phyloP scores from a whole-genome alignment of 345 rosid species.

The Murraya koenigii region DNA sequence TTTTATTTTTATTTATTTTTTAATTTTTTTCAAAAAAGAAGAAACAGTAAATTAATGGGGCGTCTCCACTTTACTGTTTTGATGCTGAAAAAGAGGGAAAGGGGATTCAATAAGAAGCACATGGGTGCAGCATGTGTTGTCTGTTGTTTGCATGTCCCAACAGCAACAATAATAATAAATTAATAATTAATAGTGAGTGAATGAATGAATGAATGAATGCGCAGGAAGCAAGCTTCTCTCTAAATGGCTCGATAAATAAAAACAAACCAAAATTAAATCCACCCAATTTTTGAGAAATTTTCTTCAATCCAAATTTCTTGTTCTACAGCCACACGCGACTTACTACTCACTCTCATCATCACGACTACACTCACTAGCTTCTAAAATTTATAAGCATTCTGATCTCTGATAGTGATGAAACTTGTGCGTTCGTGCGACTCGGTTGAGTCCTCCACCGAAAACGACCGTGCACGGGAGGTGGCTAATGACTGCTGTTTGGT shows the following conservation, averaged over 20 bases:
- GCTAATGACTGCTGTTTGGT: background rate
- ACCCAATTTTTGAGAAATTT: background rate
- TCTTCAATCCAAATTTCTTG: background rate
- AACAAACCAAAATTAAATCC: background rate
- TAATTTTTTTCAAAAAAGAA: too few relatives aligned
- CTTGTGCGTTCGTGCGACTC: conserved; percentile 30
- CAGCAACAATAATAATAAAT: background rate
- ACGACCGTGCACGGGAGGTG: background rate
- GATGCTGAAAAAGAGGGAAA: conserved; percentile 8
- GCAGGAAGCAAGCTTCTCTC: conserved; percentile 17
- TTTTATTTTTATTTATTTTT: too few relatives aligned
- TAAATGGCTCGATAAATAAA: background rate
- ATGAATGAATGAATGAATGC: background rate
- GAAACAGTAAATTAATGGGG: too few relatives aligned
- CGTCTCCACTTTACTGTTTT: background rate
- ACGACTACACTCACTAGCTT: background rate
- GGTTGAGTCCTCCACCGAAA: conserved; percentile 17
- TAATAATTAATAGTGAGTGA: too few relatives aligned
- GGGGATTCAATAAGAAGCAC: conserved; percentile 30
- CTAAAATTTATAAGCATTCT: background rate
- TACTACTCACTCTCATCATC: background rate
- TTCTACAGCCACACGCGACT: too few relatives aligned
- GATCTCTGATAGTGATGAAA: background rate
- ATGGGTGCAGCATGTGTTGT: conserved; percentile 43
- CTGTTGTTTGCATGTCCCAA: conserved; percentile 23